Evolutionary conservation across 1,139 yeast species (phyloP), one percentile per base, ranked within the genome.

Genomic region (Wickerhamomyces sp.): DNA sequence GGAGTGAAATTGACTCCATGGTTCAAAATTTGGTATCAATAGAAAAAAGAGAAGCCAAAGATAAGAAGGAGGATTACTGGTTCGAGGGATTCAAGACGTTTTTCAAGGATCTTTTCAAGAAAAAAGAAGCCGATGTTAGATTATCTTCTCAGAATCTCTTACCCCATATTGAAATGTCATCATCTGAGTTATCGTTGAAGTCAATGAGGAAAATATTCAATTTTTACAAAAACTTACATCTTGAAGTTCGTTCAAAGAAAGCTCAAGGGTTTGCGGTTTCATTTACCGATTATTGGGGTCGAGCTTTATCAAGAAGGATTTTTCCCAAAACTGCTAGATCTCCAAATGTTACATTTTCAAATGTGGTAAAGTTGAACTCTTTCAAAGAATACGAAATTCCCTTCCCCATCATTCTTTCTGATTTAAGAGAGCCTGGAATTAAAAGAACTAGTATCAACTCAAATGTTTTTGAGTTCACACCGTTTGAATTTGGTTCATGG

Each of bases 401-500:
- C 3, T 66, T 70, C 42, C 78, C 78, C 4, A 66, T 74, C 11
- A 59, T 75, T 13, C 43, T 69, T 4, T 59, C 73, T 3, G 66
- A 73, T 39, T 61, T 70, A 14, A 65, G 70, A 44, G 64, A 67
- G 44, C 64, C 61, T 2, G 59, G 63, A 27, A 42, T 62, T 41
- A 60, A 68, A 47, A 52, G 54, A 47, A 37, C 55, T 34, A 39
- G 56, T 53, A 45, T 58, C 27, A 47, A 62, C 50, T 59, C 53
- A 15, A 65, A 50, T 45, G 55, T 71, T 4, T 65, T 72, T 48
- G 90, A 84, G 59, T 72, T 83, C 45, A 79, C 75, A 15, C 89
- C 90, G 0, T 79, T 61, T 55, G 90, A 83, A 54, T 79, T 82
- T 66, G 90, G 90, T 1, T 79, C 85, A 0, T 84, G 87, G 84